Base-by-base conservation (phyloP, 116 monocot species). In the Dioscorea cayenensis region DNA sequence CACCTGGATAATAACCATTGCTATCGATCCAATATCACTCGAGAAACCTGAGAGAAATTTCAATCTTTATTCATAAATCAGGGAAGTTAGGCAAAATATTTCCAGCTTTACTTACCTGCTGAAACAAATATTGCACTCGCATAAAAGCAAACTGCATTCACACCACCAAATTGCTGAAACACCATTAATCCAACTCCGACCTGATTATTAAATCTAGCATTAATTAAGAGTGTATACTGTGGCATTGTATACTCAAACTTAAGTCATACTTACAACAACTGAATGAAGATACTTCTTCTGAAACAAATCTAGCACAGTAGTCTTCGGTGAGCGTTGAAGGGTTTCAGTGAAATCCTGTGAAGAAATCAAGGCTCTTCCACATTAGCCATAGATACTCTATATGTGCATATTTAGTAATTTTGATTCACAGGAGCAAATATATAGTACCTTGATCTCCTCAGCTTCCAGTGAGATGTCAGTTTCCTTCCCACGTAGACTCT, bases 101-200 rank as follows among this genome's bases (percentile, higher is more conserved):
- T 27, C 22, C 32, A 32, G 32, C 4, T 2, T 10, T 22, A 7
- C 10, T 62, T 64, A 89, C 92, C 92, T 69, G 89, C 89, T 11
- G 81, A 79, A 66, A 76, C 75, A 82, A 92, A 92, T 52, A 74
- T 86, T 71, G 76, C 68, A 59, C 86, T 89, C 20, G 89, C 73
- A 79, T 92, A 92, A 49, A 86, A 92, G 19, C 28, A 10, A 64
- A 92, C 75, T 68, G 82, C 92, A 76, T 84, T 89, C 18, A 82
- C 48, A 25, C 89, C 92, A 22, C 77, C 80, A 80, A 89, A 86
- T 80, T 92, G 92, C 74, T 92, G 92, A 71, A 89, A 73, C 13
- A 77, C 81, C 86, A 92, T 86, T 22, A 92, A 72, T 18, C 92
- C 92, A 66, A 89, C 84, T 52, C 89, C 86, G 72, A 92, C 77